Evolutionary conservation across 352 stramenopile species (phyloP), one percentile per base, ranked within the genome.

Genomic region (Globisporangium megalacanthum): DNA sequence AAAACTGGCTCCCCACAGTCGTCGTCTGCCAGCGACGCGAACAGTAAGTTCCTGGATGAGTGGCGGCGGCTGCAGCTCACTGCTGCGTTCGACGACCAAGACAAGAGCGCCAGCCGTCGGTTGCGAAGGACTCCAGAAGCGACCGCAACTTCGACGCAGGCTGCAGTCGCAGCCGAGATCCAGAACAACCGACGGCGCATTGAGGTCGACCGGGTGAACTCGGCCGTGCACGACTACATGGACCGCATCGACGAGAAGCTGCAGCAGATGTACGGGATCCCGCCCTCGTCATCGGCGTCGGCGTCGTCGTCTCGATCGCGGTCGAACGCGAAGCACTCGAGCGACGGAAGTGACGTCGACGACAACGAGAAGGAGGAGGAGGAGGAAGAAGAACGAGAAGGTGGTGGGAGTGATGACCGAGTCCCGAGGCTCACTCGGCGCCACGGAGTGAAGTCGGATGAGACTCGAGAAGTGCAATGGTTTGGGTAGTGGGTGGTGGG

Each of bases 231-330:
- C 53, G 77, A 87, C 52, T 91, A 91, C 77, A 91, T 91, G 78
- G 76, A 91, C 53, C 70, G 77, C 19, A 91, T 91, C 42, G 78
- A 91, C 65, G 75, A 89, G 42, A 91, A 91, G 55, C 68, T 91
- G 22, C 78, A 73, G 48, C 76, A 85, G 53, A 86, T 91, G 78
- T 91, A 91, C 54, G 80, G 80, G 31, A 89, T 91, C 39, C 78
- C 80, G 4, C 69, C 65, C 15, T 88, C 77, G 4, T 69, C 68
- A 20, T 62, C 56, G 5, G 15, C 49, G 6, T 69, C 68, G 22
- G 62, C 54, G 5, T n/a, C 49, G 6, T 45, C 56, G 3, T 56
- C 56, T 5, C 56, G 56, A 1, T 20, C 47, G 25, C 37, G 37
- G 7, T 14, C 48, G 17, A 54, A 36, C 44, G 54, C 44, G 20